Evolutionary conservation across 1,284 basidiomycete genomes (phyloP), one percentile per base, ranked within the genome.

Genomic region (Cutaneotrichosporon spelunceum): DNA sequence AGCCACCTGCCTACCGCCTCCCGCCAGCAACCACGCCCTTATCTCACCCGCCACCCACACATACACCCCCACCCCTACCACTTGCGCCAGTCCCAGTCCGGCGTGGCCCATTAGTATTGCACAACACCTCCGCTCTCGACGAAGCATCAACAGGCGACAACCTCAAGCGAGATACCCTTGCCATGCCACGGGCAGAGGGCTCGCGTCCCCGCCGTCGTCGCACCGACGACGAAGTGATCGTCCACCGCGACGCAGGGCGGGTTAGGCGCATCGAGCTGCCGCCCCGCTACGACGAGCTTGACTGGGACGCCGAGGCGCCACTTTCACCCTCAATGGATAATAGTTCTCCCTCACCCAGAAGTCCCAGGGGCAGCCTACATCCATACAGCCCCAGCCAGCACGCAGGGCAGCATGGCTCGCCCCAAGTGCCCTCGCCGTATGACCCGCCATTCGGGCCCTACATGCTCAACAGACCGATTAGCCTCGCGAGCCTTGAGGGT

Each of bases 81-180:
- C 36, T 45, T 2, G 19, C 19, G n/a, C 21, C 23, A 14, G 14
- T 52, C 48, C 39, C 21, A 49, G 16, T 50, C 29, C 34, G 29
- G 29, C 58, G 60, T n/a, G 63, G 70, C 23, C 69, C 68, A 2
- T 62, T 76, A 21, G 58, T 65, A 10, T 61, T 74, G 13, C 71
- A 76, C 54, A 67, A 71, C 48, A 54, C 60, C 2, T 24, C 39
- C 3, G 29, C 53, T 2, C 36, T 54, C 30, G 65, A 68, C 4
- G 59, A 53, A 24, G 29, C 13, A 6, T 29, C 29, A 30, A 52
- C 16, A 47, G 30, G 68, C 19, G 42, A 66, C 7, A 71, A 74
- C 48, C 61, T 76, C 36, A 78, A 78, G 62, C 68, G 74, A 49
- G 76, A 78, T 21, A 76, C 73, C 2, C 60, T 78, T n/a, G 74